phyloP scores from a whole-genome alignment of 345 rosid genomes.

The Aethionema arabicum region DNA sequence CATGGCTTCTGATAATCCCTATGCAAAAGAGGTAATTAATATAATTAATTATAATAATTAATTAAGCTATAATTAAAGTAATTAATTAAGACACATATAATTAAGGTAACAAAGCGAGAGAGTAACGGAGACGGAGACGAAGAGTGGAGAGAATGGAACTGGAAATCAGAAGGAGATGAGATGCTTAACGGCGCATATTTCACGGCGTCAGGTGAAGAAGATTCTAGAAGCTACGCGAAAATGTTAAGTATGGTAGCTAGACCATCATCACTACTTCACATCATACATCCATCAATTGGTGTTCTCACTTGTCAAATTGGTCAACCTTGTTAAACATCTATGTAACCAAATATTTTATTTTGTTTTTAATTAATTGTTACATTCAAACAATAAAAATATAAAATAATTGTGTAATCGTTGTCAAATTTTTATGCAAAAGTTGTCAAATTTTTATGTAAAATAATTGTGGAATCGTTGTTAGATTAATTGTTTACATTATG shows the following conservation, averaged over 20 bases:
- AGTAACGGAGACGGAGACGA: slow-evolving; percentile 15
- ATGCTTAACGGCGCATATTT: slow-evolving; percentile 68
- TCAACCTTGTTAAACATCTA: slow-evolving; percentile 42
- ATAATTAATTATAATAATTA: background rate
- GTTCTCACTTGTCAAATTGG: slow-evolving; percentile 48
- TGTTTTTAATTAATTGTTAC: too few relatives aligned
- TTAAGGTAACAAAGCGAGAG: slow-evolving; percentile 71
- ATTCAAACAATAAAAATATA: too few relatives aligned
- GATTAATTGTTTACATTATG: too few relatives aligned
- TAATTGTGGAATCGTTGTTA: too few relatives aligned
- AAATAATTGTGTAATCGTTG: too few relatives aligned
- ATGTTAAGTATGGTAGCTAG: slow-evolving; percentile 69
- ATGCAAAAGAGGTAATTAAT: slow-evolving; percentile 56
- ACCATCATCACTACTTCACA: slow-evolving; percentile 50
- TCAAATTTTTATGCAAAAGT: too few relatives aligned
- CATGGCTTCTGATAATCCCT: slow-evolving; percentile 46
- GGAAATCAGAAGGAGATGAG: slow-evolving; percentile 68
- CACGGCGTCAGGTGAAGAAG: slow-evolving; percentile 51
- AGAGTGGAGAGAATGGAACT: slow-evolving; percentile 64
- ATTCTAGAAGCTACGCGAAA: slow-evolving; percentile 49
- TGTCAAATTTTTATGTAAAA: too few relatives aligned
- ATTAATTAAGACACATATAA: background rate
- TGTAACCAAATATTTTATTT: slow-evolving; percentile 15
- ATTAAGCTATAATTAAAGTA: too few relatives aligned
- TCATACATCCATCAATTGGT: slow-evolving; percentile 44